A percentile compares a stretch with the other conserved stretches of the same genome.
Evolutionary conservation across 805 yeast species (phyloP).

Genomic region (Metschnikowia baotianmanensis): DNA sequence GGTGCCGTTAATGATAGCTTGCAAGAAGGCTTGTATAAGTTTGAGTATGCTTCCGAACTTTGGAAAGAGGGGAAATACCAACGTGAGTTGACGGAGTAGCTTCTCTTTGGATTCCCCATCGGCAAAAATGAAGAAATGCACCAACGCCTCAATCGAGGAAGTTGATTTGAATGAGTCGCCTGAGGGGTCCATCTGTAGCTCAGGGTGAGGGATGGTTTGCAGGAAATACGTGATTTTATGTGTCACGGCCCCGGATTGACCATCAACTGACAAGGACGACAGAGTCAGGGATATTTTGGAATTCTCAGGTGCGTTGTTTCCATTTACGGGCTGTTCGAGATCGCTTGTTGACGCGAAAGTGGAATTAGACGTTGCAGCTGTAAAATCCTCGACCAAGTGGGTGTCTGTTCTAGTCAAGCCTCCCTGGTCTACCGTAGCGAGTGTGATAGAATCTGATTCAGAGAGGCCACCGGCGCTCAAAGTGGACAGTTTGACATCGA

Average conservation of each 20-base stretch:
- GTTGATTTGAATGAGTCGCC: constrained; percentile 43
- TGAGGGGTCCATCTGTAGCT: constrained; percentile 43
- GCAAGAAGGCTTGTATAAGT: constrained; percentile 19
- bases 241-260: neutral
- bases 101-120: constrained; percentile 14
- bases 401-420: neutral
- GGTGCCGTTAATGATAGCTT: constrained; percentile 24
- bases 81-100: constrained; percentile 18
- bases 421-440: constrained; percentile 1
- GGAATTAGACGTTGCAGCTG: constrained; percentile 5
- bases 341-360: constrained; percentile 4
- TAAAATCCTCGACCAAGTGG: constrained; percentile 4
- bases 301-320: neutral
- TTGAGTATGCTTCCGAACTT: constrained; percentile 30
- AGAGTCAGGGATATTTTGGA: neutral
- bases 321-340: neutral
- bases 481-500: constrained; percentile 3
- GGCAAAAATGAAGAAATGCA: constrained; percentile 62
- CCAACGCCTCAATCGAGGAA: constrained; percentile 62
- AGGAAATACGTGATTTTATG: constrained; percentile 24
- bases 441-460: constrained; percentile 2
- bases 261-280: neutral
- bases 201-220: constrained; percentile 36
- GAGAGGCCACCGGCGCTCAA: neutral
- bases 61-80: constrained; percentile 37